These are phyloP conservation scores for Physcomitrium patens DNA, from an alignment of 225 moss, liverwort and hornwort genomes.

Conservation along the genomic window DNA sequence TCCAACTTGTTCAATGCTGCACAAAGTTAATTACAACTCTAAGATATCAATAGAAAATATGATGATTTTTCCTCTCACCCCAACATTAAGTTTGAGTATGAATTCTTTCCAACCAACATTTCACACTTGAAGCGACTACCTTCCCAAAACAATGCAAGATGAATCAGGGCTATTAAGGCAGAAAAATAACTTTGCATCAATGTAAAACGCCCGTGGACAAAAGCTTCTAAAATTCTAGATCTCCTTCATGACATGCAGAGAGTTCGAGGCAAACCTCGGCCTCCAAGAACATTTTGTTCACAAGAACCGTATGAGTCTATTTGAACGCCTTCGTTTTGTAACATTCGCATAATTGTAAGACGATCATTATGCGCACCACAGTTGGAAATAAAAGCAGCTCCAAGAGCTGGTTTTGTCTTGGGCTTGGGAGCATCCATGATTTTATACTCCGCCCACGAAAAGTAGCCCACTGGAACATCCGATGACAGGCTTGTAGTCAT, in stretches of 20 bases:
- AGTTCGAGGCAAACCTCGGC: conserved; percentile 53
- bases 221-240: background rate
- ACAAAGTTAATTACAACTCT: conserved; percentile 19
- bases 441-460: conserved; percentile 93
- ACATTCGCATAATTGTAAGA: conserved; percentile 62
- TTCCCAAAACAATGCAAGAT: background rate
- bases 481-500: conserved; percentile 98
- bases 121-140: background rate
- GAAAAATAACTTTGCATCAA: background rate
- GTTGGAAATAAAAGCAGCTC: conserved; percentile 96
- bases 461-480: conserved; percentile 97
- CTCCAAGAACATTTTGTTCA: conserved; percentile 64
- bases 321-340: conserved; percentile 57
- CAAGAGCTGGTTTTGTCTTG: conserved; percentile 62
- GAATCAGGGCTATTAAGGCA: background rate
- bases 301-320: conserved; percentile 90
- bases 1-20: conserved; percentile 75
- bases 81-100: background rate
- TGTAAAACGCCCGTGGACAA: background rate
- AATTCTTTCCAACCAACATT: background rate
- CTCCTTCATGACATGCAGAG: background rate
- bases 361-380: conserved; percentile 93
- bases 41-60: background rate
- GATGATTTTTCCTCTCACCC: conserved; percentile 18
- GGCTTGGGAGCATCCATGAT: conserved; percentile 72